A percentile compares a stretch with the other conserved stretches of the same genome.
phyloP scores from a whole-genome alignment of 106 monocot species.

The Posidonia australis region DNA sequence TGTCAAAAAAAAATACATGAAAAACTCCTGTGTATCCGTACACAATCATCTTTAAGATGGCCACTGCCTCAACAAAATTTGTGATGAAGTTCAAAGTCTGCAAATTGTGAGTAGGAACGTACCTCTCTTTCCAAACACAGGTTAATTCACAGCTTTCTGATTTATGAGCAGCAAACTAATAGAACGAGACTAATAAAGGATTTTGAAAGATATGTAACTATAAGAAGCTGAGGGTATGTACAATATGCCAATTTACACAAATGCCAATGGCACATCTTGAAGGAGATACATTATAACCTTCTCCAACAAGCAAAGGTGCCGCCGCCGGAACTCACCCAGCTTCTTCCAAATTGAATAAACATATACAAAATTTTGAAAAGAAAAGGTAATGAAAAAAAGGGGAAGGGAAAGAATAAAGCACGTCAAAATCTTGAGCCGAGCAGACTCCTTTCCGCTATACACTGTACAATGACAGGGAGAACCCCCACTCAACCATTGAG shows the following conservation, averaged over 20 bases:
- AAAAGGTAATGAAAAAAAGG: neutral
- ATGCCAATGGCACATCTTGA: slow-evolving; percentile 1
- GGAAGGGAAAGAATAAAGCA: slow-evolving; percentile 12
- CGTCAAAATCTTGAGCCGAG: slow-evolving; percentile 41
- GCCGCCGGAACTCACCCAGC: neutral
- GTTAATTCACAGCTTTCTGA: no score
- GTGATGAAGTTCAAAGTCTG: no score
- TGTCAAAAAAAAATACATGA: no score
- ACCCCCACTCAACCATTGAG: slow-evolving; percentile 42
- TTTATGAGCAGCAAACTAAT: no score
- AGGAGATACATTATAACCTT: slow-evolving; percentile 1
- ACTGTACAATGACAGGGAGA: slow-evolving; percentile 28
- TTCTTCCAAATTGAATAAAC: neutral
- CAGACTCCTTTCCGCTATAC: slow-evolving; percentile 15
- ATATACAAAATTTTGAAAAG: neutral
- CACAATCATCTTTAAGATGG: no score
- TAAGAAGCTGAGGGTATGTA: neutral
- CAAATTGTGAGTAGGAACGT: neutral
- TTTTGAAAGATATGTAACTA: no score
- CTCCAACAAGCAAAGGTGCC: neutral
- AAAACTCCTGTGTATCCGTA: no score
- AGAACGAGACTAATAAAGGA: no score
- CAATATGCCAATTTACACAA: slow-evolving; percentile 5
- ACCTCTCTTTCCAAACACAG: neutral
- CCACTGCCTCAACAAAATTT: no score